Evolutionary conservation across 139 green algal genomes (phyloP), one percentile per base, ranked within the genome.

Genomic region (Chlamydomonas sp.): DNA sequence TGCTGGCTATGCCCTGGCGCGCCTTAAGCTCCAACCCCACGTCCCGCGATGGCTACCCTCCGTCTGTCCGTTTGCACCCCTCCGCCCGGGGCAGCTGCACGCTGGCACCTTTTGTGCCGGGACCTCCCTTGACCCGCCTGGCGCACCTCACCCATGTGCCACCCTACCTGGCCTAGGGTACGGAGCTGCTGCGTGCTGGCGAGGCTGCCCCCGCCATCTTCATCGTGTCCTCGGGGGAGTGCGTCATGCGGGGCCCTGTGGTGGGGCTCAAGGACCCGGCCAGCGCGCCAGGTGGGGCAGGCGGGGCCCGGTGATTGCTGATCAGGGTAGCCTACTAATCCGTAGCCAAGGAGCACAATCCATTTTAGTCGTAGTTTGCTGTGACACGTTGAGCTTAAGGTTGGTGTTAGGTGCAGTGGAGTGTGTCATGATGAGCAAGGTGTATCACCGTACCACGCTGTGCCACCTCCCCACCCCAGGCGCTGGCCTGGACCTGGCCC

Each of bases 181-280:
- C 83, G 57, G 87, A 90, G 87, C 80, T 90, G 80, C 80, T 90
- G 5, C 80, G 87, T 6, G 72, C 79, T 2, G 87, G 87, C 17
- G 87, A 90, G 87, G 12, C 87, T 0, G 83, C 79, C 17, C 79
- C 79, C 1, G 80, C 71, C 6, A n/a, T 90, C 74, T 90, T 79
- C 76, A 18, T 90, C 58, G 80, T 90, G 64, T 64, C 76, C 7
- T 64, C 73, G 7, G 87, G 87, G 1, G 72, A 72, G 63, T 82
- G 71, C 58, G 66, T 88, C 73, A 85, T 90, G 80, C 64, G 80
- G 7, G 76, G 63, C 63, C 75, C 79, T 1, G 63, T 74, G 63
- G 80, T 90, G 80, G 87, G 87, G 66, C 80, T 90, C 18, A 62
- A 60, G 59, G 64, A 83, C 57, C 63, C 75, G 3, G 10, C 62